These are phyloP conservation scores for Thelonectria rubi DNA, from an alignment of 2,329 filamentous ascomycete species.

Conservation along the genomic window DNA sequence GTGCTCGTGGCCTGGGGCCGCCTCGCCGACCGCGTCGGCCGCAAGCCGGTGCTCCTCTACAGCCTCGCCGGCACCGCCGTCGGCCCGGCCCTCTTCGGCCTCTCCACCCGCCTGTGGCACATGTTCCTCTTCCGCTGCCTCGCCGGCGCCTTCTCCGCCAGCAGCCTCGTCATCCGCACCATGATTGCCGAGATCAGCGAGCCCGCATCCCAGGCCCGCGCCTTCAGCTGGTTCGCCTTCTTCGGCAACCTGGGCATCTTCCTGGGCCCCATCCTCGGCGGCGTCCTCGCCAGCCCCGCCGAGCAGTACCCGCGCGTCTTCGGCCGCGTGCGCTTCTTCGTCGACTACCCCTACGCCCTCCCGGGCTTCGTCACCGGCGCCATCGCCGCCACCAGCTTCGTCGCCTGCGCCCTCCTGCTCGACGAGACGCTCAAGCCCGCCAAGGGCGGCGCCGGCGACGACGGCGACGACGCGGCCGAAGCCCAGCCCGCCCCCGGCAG, in stretches of 20 bases:
- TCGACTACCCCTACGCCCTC: conserved; percentile 62
- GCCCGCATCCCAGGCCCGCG: conserved; percentile 72
- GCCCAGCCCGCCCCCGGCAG: too few species aligned
- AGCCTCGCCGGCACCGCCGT: conserved; percentile 71
- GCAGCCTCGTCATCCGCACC: conserved; percentile 76
- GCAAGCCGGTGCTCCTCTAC: conserved; percentile 76
- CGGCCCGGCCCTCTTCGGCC: conserved; percentile 72
- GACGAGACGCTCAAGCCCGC: conserved; percentile 65
- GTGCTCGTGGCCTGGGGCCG: conserved; percentile 80
- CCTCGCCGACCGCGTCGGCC: conserved; percentile 69
- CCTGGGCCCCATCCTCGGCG: conserved; percentile 75
- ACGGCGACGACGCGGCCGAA: too few species aligned
- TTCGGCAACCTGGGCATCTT: conserved; percentile 78
- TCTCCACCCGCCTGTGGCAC: conserved; percentile 72
- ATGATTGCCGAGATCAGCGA: conserved; percentile 81
- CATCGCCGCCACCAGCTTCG: conserved; percentile 65
- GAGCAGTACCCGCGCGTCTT: conserved; percentile 67
- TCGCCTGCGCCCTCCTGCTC: conserved; percentile 64
- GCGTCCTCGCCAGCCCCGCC: conserved; percentile 73
- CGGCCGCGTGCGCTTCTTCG: conserved; percentile 55
- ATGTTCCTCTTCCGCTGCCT: conserved; percentile 78
- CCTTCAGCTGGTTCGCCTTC: conserved; percentile 82
- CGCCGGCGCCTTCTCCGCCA: conserved; percentile 78
- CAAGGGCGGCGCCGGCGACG: conserved; percentile 1
- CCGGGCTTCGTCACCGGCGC: conserved; percentile 62